Evolutionary conservation across 495 filamentous ascomycete species (phyloP).

Genomic region (Delitschia confertaspora): DNA sequence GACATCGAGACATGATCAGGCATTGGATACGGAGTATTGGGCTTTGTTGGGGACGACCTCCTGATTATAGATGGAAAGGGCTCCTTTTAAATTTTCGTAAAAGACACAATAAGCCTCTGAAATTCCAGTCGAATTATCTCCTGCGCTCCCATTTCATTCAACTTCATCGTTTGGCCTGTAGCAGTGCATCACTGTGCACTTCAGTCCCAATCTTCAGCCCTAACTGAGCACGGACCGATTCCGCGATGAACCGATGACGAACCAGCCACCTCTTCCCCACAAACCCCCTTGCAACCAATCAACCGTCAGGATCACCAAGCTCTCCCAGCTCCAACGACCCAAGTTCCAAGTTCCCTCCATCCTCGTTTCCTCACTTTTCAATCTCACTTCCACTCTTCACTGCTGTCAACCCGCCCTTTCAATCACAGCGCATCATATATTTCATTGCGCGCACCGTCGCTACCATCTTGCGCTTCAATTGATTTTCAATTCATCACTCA

Average conservation of each 20-base stretch:
- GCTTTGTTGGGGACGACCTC: too few relatives aligned
- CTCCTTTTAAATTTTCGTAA: too few relatives aligned
- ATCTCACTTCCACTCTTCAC: constrained; percentile 7
- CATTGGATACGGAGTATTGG: too few relatives aligned
- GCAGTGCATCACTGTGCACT: too few relatives aligned
- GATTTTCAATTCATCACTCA: constrained; percentile 4
- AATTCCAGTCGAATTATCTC: too few relatives aligned
- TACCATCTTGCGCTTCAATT: constrained; percentile 16
- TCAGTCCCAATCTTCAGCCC: too few relatives aligned
- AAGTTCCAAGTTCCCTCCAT: constrained; percentile 8
- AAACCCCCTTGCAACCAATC: constrained; percentile 15
- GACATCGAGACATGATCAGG: too few relatives aligned
- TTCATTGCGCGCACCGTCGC: constrained; percentile 12
- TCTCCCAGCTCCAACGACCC: constrained; percentile 13
- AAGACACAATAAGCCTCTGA: too few relatives aligned
- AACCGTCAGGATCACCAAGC: constrained; percentile 13
- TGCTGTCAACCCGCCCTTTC: constrained; percentile 1
- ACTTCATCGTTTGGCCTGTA: too few relatives aligned
- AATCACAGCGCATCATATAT: constrained; percentile 15
- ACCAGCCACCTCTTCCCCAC: constrained; percentile 24
- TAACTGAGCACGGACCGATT: too few relatives aligned
- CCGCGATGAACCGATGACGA: constrained; percentile 16
- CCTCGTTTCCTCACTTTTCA: constrained; percentile 12
- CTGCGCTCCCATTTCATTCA: too few relatives aligned
- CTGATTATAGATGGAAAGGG: too few relatives aligned